These are phyloP conservation scores for Rhinocladiella mackenziei DNA, from an alignment of 2,329 filamentous ascomycete genomes.

Conservation along the genomic window DNA sequence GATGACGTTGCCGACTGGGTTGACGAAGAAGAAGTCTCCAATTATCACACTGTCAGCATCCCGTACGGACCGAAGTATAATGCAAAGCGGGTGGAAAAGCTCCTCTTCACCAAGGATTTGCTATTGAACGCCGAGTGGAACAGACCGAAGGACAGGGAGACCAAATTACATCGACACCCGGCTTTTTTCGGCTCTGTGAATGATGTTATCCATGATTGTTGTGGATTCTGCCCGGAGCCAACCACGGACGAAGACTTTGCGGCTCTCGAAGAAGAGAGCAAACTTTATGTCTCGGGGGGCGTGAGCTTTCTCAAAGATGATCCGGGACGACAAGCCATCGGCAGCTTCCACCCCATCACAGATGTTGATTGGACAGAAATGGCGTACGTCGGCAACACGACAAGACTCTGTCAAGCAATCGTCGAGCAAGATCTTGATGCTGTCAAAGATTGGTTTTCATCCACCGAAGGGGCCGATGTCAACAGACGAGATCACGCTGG, in stretches of 20 bases:
- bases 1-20: slow-evolving; percentile 84
- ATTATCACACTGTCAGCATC: slow-evolving; percentile 67
- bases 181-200: slow-evolving; percentile 75
- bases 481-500: slow-evolving; percentile 75
- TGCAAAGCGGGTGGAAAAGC: slow-evolving; percentile 65
- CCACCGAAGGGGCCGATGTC: slow-evolving; percentile 63
- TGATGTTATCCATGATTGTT: slow-evolving; percentile 76
- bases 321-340: slow-evolving; percentile 70
- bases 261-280: slow-evolving; percentile 65
- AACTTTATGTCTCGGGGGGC: slow-evolving; percentile 70
- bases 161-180: slow-evolving; percentile 77
- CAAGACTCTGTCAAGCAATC: slow-evolving; percentile 73
- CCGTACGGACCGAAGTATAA: slow-evolving; percentile 39
- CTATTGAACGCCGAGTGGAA: slow-evolving; percentile 78
- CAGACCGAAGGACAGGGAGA: slow-evolving; percentile 66
- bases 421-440: slow-evolving; percentile 67
- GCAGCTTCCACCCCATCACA: slow-evolving; percentile 74
- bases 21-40: slow-evolving; percentile 68
- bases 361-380: slow-evolving; percentile 86
- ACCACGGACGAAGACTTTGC: slow-evolving; percentile 67
- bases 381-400: slow-evolving; percentile 80
- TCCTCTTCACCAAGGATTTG: slow-evolving; percentile 76
- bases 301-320: slow-evolving; percentile 75
- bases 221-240: slow-evolving; percentile 69
- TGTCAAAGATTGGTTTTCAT: slow-evolving; percentile 64